These are phyloP conservation scores for Annulohypoxylon moriforme DNA, from an alignment of 495 filamentous ascomycete genomes.

Conservation along the genomic window DNA sequence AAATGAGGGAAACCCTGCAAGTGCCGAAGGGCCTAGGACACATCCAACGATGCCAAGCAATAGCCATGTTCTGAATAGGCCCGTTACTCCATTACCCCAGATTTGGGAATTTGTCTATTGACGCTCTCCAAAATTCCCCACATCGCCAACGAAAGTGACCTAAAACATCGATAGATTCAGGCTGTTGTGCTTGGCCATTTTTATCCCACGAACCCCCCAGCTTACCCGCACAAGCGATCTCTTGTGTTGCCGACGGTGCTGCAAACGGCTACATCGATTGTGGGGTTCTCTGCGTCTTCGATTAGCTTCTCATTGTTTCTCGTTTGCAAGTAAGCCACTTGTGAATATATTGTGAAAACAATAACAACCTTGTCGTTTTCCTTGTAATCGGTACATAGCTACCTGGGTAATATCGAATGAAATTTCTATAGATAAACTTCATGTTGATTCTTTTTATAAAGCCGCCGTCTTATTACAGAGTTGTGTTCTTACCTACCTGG, in stretches of 20 bases:
- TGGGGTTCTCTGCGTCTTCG: not conserved
- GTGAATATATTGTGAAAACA: no score
- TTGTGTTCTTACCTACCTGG: no score
- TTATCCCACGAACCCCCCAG: not conserved
- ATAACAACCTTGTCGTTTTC: no score
- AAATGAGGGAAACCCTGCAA: slow-evolving; percentile 31
- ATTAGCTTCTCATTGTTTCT: not conserved
- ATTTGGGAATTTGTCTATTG: slow-evolving; percentile 15
- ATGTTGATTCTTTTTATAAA: no score
- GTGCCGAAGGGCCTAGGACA: slow-evolving; percentile 31
- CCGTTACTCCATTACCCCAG: slow-evolving; percentile 36
- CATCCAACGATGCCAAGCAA: slow-evolving; percentile 32
- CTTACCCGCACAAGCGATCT: slow-evolving; percentile 17
- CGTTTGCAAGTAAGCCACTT: no score
- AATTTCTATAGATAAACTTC: no score
- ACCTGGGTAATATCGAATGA: no score
- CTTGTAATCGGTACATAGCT: no score
- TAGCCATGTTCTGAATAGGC: slow-evolving; percentile 9
- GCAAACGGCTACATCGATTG: not conserved
- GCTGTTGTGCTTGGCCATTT: slow-evolving; percentile 27
- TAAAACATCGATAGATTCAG: slow-evolving; percentile 23
- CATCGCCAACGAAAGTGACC: slow-evolving; percentile 12
- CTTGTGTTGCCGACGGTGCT: not conserved
- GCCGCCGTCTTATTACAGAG: no score
- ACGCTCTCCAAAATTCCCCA: slow-evolving; percentile 27